Base-by-base conservation (phyloP, 805 yeast genomes). In the Cyberlindnera euphorbiiphila region DNA sequence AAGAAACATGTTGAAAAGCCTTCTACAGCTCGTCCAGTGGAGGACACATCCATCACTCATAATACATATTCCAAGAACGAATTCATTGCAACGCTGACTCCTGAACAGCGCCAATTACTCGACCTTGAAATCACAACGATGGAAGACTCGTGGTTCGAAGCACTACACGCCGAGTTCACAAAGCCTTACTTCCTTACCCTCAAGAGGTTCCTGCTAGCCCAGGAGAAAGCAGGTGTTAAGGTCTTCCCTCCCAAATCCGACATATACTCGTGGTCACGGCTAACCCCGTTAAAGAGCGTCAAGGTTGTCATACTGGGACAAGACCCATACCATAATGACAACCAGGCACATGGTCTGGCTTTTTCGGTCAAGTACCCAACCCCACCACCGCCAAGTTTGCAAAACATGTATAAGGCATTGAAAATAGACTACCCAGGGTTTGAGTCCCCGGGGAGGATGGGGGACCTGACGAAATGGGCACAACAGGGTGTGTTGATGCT, bases 271-370 rank as follows among this genome's bases (percentile, higher is more conserved):
- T 93, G 98, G 97, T 80, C 94, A 2, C 73, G 87, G 22, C 68
- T 80, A 13, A 87, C 98, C 0, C 95, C 96, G 0, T 65, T 91
- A 15, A 65, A 76, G 4, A 59, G 72, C 4, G 84, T 88, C 14
- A 80, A 78, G 53, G 93, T 91, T 19, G 72, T 93, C 1, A 73
- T 93, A 10, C 65, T 93, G 30, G 98, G 98, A 1, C 98, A 93
- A 59, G 98, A 93, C 58, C 98, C 98, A 1, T 93, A 93, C 58
- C 98, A 93, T 60, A 87, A 88, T 58, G 61, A 62, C 50, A 84
- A 85, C 57, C 98, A 93, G 60, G 98, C 98, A 0, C 98, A 93
- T 55, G 98, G 98, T 0, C 65, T 93, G 20, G 98, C 98, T 4
- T 93, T 93, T 51, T 84, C 94, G 15, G 98, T 93, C 1, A 71